phyloP scores from a whole-genome alignment of 2,329 filamentous ascomycete species.

The Aspergillus thermomutatus region DNA sequence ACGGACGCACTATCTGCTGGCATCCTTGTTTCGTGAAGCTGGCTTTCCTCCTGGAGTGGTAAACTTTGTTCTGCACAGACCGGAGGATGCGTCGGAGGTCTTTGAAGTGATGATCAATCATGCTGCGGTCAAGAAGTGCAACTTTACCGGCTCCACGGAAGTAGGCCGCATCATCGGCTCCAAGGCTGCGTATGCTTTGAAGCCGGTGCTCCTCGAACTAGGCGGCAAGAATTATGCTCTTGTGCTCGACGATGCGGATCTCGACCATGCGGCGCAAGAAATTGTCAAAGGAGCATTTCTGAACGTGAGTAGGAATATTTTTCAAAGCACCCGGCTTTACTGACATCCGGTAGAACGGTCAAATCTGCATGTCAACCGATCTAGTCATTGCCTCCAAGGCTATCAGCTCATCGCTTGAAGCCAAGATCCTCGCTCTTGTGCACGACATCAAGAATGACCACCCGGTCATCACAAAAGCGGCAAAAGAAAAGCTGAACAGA shows the following conservation, averaged over 20 bases:
- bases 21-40: constrained; percentile 37
- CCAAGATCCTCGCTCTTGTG: neutral
- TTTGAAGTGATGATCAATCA: constrained; percentile 38
- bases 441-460: neutral
- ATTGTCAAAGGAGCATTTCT: constrained; percentile 27
- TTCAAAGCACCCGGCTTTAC: neutral
- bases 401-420: constrained; percentile 26
- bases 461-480: neutral
- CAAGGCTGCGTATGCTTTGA: constrained; percentile 39
- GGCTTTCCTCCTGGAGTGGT: constrained; percentile 43
- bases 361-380: constrained; percentile 79
- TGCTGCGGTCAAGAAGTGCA: constrained; percentile 38
- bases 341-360: constrained; percentile 48
- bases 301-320: constrained; percentile 17
- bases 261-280: constrained; percentile 36
- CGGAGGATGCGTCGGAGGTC: constrained; percentile 32
- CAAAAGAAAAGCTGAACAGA: constrained; percentile 12
- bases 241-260: constrained; percentile 44
- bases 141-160: constrained; percentile 45
- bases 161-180: constrained; percentile 43
- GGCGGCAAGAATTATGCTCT: constrained; percentile 46
- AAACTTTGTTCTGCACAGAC: constrained; percentile 36
- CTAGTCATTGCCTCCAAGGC: constrained; percentile 56
- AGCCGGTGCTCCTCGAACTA: constrained; percentile 46
- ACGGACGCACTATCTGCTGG: constrained; percentile 30